A percentile compares a stretch with the other conserved stretches of the same genome.
Evolutionary conservation across 2,329 filamentous ascomycete species (phyloP).

Genomic region (Pestalotiopsis fici): DNA sequence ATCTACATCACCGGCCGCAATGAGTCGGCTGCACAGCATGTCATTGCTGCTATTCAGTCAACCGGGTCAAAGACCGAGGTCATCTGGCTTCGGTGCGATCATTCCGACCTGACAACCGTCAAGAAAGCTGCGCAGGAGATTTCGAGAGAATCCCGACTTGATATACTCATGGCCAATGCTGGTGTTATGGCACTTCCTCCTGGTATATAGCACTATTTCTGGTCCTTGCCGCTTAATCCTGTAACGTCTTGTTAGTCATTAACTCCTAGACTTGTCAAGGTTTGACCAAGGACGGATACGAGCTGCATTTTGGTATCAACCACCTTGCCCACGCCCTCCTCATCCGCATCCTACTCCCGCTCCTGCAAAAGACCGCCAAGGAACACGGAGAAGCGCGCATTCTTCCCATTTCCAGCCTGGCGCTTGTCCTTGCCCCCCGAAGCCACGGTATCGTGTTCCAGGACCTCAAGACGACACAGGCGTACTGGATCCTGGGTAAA

Average conservation of each 20-base stretch:
- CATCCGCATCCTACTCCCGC: neutral
- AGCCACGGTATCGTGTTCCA: neutral
- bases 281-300: conserved; percentile 4
- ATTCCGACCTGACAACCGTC: neutral
- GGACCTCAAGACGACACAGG: neutral
- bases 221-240: neutral
- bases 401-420: conserved; percentile 14
- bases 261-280: neutral
- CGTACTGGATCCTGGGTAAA: neutral
- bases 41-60: neutral
- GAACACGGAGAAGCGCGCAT: conserved; percentile 20
- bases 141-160: neutral
- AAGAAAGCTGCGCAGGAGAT: conserved; percentile 7
- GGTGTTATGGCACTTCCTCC: neutral
- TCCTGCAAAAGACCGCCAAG: conserved; percentile 19
- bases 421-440: neutral
- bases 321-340: neutral
- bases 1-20: conserved; percentile 28
- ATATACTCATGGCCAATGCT: neutral
- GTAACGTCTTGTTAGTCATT: neutral
- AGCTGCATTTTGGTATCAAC: conserved; percentile 3
- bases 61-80: neutral
- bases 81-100: neutral
- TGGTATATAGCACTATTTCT: neutral
- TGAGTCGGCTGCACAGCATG: conserved; percentile 24